phyloP scores from a whole-genome alignment of 1,284 basidiomycete species.

The Marasmius fiardii region DNA sequence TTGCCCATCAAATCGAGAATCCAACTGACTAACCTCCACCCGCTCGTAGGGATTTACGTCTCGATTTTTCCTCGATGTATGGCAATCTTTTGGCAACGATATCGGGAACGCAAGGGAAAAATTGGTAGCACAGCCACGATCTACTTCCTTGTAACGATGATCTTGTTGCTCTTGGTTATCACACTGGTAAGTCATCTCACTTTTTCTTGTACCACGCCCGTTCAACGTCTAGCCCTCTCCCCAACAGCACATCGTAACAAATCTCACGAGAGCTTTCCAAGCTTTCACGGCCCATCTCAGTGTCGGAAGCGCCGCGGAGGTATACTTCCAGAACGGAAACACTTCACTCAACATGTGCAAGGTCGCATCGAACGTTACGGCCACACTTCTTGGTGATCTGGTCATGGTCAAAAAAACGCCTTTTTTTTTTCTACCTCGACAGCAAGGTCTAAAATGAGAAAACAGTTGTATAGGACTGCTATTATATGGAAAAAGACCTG shows the following conservation, averaged over 20 bases:
- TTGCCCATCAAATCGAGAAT: too few relatives aligned
- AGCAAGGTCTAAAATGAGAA: too few relatives aligned
- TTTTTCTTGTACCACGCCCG: background rate
- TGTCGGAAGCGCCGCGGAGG: background rate
- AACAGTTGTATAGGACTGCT: constrained; percentile 7
- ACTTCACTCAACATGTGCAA: constrained; percentile 3
- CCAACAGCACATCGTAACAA: constrained; percentile 5
- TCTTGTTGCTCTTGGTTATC: constrained; percentile 1
- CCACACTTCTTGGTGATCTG: constrained; percentile 4
- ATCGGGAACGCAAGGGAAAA: background rate
- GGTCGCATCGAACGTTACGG: constrained; percentile 2
- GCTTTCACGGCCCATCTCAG: constrained; percentile 4
- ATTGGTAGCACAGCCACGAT: background rate
- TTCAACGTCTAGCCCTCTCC: background rate
- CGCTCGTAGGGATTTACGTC: constrained; percentile 1
- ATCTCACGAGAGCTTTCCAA: constrained; percentile 1
- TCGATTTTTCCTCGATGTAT: constrained; percentile 1
- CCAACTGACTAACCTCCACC: too few relatives aligned
- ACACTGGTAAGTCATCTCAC: background rate
- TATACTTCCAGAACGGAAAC: constrained; percentile 2
- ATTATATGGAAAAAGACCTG: constrained; percentile 1
- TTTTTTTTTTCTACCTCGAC: background rate
- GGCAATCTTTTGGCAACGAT: background rate
- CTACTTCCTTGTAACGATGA: constrained; percentile 2
- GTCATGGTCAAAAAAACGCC: background rate